Evolutionary conservation across 805 yeast species (phyloP), one percentile per base, ranked within the genome.

Genomic region (Clavispora phyllophila): DNA sequence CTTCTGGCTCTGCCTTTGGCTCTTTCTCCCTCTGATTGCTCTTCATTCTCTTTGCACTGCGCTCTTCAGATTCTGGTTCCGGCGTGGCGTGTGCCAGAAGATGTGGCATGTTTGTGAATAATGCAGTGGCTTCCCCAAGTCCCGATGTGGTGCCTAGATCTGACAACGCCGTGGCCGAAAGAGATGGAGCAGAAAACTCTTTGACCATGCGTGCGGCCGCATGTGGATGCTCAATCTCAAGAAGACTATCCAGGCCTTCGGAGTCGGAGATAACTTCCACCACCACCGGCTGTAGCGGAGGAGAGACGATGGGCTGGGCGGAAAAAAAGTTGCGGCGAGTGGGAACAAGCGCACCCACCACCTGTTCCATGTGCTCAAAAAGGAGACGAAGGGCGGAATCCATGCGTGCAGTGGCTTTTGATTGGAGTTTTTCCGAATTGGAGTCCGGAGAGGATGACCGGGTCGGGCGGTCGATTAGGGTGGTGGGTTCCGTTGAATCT

Each of bases 231-330:
- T 25, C 28, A 9, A 28, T 25, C 14, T 44, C 50, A 7, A 51
- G 14, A 9, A 44, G 33, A 2, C 39, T 24, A 20, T 47, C 55
- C 4, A 49, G 45, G 6, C 47, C 57, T 29, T 59, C 62, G 2
- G 62, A 57, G 41, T 59, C 62, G 26, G 58, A 51, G 17, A 59
- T 53, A 5, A 48, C 51, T 33, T 58, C 61, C 14, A 44, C 48
- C 13, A 33, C 42, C 15, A 25, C 13, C 31, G 13, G 27, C 10
- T 40, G 17, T 13, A 33, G 36, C 13, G 24, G 22, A n/a, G 23
- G 9, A 3, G n/a, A 9, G 10, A 14, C 8, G 27, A 18, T 7
- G 12, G 24, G 9, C 18, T 22, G 33, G 9, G 36, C 26, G 39
- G 48, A 46, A 43, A 47, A 48, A 23, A 37, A 20, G 32, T 28